Percentiles rank a stretch among this genome's conserved stretches.
These are phyloP conservation scores for Coniferiporia weirii DNA, from an alignment of 1,284 basidiomycete species.

Conservation along the genomic window DNA sequence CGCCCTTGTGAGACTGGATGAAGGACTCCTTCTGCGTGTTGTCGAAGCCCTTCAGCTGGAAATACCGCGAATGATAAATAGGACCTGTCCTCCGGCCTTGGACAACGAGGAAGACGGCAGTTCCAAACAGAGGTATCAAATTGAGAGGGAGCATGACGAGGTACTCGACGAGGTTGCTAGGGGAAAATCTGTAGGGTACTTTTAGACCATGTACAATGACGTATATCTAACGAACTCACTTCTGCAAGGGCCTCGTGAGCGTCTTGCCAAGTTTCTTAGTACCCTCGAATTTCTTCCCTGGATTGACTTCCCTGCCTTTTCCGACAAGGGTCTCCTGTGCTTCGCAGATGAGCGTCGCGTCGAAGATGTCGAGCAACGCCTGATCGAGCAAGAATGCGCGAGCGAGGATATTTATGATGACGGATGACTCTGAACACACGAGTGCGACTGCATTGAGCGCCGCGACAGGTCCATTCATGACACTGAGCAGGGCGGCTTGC, in stretches of 20 bases:
- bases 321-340: constrained; percentile 34
- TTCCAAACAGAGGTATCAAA: constrained; percentile 63
- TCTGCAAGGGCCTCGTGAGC: constrained; percentile 33
- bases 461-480: constrained; percentile 40
- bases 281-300: constrained; percentile 21
- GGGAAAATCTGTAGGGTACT: constrained; percentile 18
- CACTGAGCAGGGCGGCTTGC: constrained; percentile 40
- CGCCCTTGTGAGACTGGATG: constrained; percentile 41
- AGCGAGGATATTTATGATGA: constrained; percentile 42
- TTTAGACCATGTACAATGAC: not conserved
- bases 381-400: constrained; percentile 43
- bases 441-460: constrained; percentile 32
- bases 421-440: constrained; percentile 32
- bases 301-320: constrained; percentile 28
- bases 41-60: constrained; percentile 59
- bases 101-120: constrained; percentile 49
- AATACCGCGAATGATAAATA: constrained; percentile 60
- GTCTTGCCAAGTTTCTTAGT: constrained; percentile 29
- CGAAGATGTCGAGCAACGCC: constrained; percentile 43
- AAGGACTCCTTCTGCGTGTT: constrained; percentile 43
- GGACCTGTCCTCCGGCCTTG: constrained; percentile 49
- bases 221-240: constrained; percentile 24
- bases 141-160: constrained; percentile 57
- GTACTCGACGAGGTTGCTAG: constrained; percentile 34
- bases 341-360: constrained; percentile 32